phyloP scores from a whole-genome alignment of 2,329 filamentous ascomycete genomes.

The Nemania abortiva region DNA sequence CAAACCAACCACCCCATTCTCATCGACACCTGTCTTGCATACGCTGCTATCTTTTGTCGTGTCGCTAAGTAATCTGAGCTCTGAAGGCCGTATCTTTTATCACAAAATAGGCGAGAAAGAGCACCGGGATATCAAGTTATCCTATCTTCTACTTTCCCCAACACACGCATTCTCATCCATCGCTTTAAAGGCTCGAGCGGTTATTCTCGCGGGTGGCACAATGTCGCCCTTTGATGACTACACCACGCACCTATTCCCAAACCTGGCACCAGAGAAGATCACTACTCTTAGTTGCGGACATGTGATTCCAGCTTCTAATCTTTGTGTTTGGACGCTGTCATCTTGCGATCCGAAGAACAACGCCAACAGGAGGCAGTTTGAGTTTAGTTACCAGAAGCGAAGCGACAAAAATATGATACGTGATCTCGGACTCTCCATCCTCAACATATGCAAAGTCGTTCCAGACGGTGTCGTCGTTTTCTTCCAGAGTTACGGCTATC shows the following conservation, averaged over 20 bases:
- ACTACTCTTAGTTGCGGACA: slow-evolving; percentile 92
- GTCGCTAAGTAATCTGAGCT: slow-evolving; percentile 86
- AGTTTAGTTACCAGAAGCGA: slow-evolving; percentile 88
- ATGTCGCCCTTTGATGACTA: slow-evolving; percentile 99
- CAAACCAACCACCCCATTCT: slow-evolving; percentile 43
- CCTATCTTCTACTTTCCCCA: slow-evolving; percentile 90
- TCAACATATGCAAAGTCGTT: slow-evolving; percentile 78
- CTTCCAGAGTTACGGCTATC: slow-evolving; percentile 94
- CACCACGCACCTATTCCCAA: slow-evolving; percentile 84
- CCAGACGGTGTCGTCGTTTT: slow-evolving; percentile 94
- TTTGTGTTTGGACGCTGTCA: slow-evolving; percentile 81
- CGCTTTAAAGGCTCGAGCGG: slow-evolving; percentile 83
- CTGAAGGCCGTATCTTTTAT: slow-evolving; percentile 75
- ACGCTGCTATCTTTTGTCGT: slow-evolving; percentile 74
- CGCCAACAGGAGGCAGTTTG: slow-evolving; percentile 64
- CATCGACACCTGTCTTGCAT: slow-evolving; percentile 68
- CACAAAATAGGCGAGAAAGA: slow-evolving; percentile 57
- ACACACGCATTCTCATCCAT: slow-evolving; percentile 92
- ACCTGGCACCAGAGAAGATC: slow-evolving; percentile 72
- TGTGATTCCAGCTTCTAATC: slow-evolving; percentile 85
- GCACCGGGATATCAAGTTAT: slow-evolving; percentile 70
- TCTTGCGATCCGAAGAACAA: slow-evolving; percentile 53
- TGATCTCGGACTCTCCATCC: slow-evolving; percentile 79
- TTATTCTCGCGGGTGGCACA: slow-evolving; percentile 92
- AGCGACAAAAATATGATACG: slow-evolving; percentile 75